These are phyloP conservation scores for Lipomyces yamanashiensis DNA, from an alignment of 805 yeast species.

Conservation along the genomic window DNA sequence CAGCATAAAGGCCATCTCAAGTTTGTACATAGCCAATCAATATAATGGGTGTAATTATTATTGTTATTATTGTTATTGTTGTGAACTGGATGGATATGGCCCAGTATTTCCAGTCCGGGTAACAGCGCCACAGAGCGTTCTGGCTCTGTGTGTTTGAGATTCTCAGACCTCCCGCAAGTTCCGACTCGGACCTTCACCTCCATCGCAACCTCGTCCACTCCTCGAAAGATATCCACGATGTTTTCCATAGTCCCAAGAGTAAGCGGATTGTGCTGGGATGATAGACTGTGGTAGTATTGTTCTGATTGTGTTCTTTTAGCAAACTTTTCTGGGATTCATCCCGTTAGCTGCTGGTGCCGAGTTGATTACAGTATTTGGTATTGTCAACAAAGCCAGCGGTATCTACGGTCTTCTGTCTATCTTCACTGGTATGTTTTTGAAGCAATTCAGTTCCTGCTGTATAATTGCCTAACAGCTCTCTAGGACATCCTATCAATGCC, in stretches of 20 bases:
- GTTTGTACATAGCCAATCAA: not conserved
- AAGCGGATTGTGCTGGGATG: not conserved
- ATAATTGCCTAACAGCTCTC: not conserved
- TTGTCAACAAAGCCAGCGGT: conserved; percentile 88
- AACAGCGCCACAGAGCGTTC: conserved; percentile 6
- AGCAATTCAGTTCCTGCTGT: too few relatives aligned
- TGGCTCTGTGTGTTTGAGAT: not conserved
- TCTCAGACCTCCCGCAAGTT: not conserved
- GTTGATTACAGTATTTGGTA: conserved; percentile 70
- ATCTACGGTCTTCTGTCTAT: conserved; percentile 82
- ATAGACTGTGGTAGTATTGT: not conserved
- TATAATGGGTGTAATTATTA: not conserved
- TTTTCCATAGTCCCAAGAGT: conserved; percentile 21
- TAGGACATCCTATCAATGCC: conserved; percentile 78
- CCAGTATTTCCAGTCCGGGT: not conserved
- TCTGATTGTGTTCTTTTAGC: conserved; percentile 10
- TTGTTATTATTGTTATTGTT: not conserved
- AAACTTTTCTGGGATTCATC: conserved; percentile 61
- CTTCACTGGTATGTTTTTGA: conserved; percentile 55
- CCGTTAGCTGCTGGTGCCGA: conserved; percentile 92
- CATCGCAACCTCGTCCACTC: not conserved
- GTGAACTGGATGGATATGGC: not conserved
- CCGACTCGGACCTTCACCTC: not conserved
- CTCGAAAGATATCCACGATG: not conserved
- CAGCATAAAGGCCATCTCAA: not conserved